A percentile compares a stretch with the other conserved stretches of the same genome.
Conservation (phyloP, 139 green algal species). For the Coelastrella sp. region DNA sequence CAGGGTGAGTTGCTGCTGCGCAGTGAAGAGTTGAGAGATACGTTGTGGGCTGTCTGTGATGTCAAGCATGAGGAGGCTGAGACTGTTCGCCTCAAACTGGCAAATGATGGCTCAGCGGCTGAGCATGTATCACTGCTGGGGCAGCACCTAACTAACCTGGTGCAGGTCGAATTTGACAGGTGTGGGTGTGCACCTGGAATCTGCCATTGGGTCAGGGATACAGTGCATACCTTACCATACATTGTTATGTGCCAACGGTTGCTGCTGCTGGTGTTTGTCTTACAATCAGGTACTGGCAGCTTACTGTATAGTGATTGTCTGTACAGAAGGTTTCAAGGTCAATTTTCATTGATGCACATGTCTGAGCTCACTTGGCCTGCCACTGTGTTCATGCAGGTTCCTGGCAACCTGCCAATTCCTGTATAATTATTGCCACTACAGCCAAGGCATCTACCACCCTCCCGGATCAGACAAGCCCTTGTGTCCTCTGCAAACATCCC, state of each 20-base stretch:
- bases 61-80: constrained; percentile 68
- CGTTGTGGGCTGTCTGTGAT: constrained; percentile 82
- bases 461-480: constrained; percentile 12
- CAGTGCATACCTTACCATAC: no score
- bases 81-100: constrained; percentile 57
- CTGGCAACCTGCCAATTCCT: constrained; percentile 27
- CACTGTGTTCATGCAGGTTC: constrained; percentile 9
- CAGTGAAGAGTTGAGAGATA: constrained; percentile 79
- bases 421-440: constrained; percentile 21
- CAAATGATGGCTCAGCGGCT: constrained; percentile 43
- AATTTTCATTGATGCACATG: no score
- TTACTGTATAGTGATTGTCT: no score
- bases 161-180: constrained; percentile 47
- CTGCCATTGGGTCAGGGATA: background rate
- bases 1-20: constrained; percentile 81
- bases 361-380: no score
- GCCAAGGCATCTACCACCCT: constrained; percentile 6
- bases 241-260: background rate
- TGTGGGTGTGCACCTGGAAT: background rate
- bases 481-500: background rate
- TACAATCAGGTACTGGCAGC: no score
- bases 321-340: no score
- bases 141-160: background rate
- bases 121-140: constrained; percentile 31
- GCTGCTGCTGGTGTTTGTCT: background rate